These are phyloP conservation scores for Ploettnerulaceae sp. DNA, from an alignment of 2,329 filamentous ascomycete genomes.

Conservation along the genomic window DNA sequence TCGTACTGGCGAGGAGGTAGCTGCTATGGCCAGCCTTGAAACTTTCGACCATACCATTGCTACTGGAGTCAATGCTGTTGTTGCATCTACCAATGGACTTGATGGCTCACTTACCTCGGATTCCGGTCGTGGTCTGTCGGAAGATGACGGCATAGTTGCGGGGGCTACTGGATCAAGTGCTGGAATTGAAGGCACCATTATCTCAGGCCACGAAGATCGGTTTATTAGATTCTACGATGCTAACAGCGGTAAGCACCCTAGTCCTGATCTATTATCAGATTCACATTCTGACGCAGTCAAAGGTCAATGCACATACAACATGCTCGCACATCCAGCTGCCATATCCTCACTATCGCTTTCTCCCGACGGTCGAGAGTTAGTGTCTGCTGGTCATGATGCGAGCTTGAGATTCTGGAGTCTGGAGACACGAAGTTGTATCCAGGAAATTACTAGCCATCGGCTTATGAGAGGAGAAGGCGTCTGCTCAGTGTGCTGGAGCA, in stretches of 20 bases:
- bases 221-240: conserved; percentile 98
- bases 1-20: conserved; percentile 77
- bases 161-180: conserved; percentile 76
- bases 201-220: conserved; percentile 93
- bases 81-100: conserved; percentile 77
- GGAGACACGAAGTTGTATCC: conserved; percentile 90
- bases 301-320: conserved; percentile 99
- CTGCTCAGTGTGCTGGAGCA: conserved; percentile 91
- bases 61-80: conserved; percentile 83
- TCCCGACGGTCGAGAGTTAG: conserved; percentile 88
- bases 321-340: conserved; percentile 91
- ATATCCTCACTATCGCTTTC: conserved; percentile 90
- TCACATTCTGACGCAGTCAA: conserved; percentile 3
- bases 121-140: conserved; percentile 54
- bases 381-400: conserved; percentile 93
- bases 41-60: conserved; percentile 86
- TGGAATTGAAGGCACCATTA: conserved; percentile 86
- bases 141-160: conserved; percentile 71
- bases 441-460: conserved; percentile 89
- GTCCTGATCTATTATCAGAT: not conserved
- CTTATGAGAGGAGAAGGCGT: conserved; percentile 96
- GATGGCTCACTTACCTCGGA: conserved; percentile 61
- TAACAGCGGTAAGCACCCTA: conserved; percentile 76
- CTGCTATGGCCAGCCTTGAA: conserved; percentile 87
- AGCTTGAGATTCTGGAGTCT: conserved; percentile 95